phyloP scores from a whole-genome alignment of 2,329 filamentous ascomycete genomes.

The Davidsoniella neocaledoniae region DNA sequence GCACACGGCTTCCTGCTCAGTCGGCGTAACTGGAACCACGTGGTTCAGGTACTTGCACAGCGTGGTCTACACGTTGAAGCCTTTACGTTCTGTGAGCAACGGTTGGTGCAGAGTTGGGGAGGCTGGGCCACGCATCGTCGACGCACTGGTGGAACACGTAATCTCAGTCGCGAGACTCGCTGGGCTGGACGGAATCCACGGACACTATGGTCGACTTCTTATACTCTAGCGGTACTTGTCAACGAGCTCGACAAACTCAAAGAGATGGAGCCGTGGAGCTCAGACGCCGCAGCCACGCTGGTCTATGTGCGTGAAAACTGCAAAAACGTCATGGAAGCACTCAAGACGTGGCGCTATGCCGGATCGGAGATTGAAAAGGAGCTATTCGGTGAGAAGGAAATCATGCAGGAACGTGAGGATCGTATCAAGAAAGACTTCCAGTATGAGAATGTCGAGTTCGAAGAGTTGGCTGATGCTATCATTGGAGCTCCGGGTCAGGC shows the following conservation, averaged over 20 bases:
- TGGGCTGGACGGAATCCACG: constrained; percentile 21
- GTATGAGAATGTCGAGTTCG: constrained; percentile 5
- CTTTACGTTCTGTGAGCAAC: constrained; percentile 56
- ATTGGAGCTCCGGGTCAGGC: neutral
- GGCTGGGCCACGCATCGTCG: constrained; percentile 43
- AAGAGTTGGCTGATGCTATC: neutral
- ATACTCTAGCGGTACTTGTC: constrained; percentile 32
- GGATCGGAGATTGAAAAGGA: constrained; percentile 9
- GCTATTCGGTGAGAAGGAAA: constrained; percentile 11
- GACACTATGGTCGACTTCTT: constrained; percentile 24
- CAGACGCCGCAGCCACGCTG: constrained; percentile 22
- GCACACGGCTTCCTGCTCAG: constrained; percentile 56
- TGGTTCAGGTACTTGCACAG: constrained; percentile 50
- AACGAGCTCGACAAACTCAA: constrained; percentile 34
- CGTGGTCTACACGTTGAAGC: constrained; percentile 45
- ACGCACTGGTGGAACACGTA: constrained; percentile 16
- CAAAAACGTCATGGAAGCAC: constrained; percentile 20
- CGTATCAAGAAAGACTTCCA: neutral
- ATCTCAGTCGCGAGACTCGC: constrained; percentile 1
- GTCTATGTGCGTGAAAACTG: constrained; percentile 17
- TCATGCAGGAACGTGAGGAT: constrained; percentile 5
- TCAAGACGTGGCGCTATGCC: constrained; percentile 14
- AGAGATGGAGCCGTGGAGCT: constrained; percentile 31
- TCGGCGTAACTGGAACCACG: constrained; percentile 64
- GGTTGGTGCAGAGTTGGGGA: constrained; percentile 62